phyloP scores from a whole-genome alignment of 306 rosid genomes.

The Casuarina glauca region DNA sequence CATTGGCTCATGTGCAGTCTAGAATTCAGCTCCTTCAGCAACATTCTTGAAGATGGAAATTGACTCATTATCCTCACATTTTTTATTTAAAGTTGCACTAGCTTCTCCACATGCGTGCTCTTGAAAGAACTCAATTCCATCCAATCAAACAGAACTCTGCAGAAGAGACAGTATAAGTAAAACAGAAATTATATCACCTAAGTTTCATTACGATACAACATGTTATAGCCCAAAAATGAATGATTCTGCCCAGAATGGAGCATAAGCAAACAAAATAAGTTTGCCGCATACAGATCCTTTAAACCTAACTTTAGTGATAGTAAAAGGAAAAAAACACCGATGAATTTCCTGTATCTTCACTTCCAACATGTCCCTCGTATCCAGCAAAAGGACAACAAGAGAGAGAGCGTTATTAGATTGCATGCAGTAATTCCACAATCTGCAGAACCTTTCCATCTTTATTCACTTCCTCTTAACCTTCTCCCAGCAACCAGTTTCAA shows the following conservation, averaged over 20 bases:
- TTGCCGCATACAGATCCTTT: not conserved
- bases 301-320: not conserved
- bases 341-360: not conserved
- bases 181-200: not conserved
- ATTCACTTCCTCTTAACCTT: too few species aligned
- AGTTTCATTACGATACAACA: not conserved
- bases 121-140: slow-evolving; percentile 8
- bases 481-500: too few species aligned
- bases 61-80: not conserved
- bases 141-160: not conserved
- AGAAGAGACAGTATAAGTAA: not conserved
- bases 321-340: not conserved
- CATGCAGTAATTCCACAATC: not conserved
- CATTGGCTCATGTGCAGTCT: not conserved
- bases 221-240: not conserved
- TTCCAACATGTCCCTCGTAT: not conserved
- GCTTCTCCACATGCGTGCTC: not conserved
- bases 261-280: not conserved
- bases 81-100: not conserved
- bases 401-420: not conserved
- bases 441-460: not conserved
- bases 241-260: not conserved
- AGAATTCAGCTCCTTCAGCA: not conserved
- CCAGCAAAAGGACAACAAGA: not conserved
- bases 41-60: not conserved